Base-by-base conservation (phyloP, 768 basidiomycete genomes). In the Lentinula aciculospora region DNA sequence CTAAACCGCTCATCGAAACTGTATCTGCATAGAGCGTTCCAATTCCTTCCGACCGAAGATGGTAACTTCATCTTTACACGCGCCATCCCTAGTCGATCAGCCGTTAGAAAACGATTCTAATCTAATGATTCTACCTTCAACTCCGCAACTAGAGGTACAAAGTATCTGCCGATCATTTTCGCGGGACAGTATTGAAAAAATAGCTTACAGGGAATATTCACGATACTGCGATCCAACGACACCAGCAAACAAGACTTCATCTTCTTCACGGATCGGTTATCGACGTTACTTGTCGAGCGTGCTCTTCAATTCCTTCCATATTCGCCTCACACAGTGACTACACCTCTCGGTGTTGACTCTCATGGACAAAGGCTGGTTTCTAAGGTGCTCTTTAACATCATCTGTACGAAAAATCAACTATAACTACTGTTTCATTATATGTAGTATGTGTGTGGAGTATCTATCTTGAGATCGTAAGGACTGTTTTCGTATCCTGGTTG, bases 381-480 rank as follows among this genome's bases (percentile, higher is more conserved):
- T 8, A 72, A 83, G 65, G 91, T 87, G 28, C 19, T 15, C 17
- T 17, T 54, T 4, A 12, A n/a, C 12, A 27, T 29, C 17, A n/a
- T 34, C 6, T 21, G 13, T 29, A 4, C 25, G 68, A 62, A 66
- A 62, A 27, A 31, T 40, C 36, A 32, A 10, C 31, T 34, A 25
- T n/a, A 21, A 56, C 37, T 15, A 37, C 29, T 46, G 42, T n/a
- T 48, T 48, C 36, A 42, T 47, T 2, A 34, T 59, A n/a, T n/a
- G n/a, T n/a, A 94, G 88, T 71, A 81, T 57, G 72, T 96, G 3
- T 95, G 95, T 62, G 96, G 95, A 4, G 88, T 98, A 8, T 85
- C 89, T 1, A 92, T 99, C 64, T 74, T 93, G 46, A 84, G 94
- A 60, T 94, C 94, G 84, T 92, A 65, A 59, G 89, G 80, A 10